Evolutionary conservation across 2,329 filamentous ascomycete species (phyloP).

Genomic region (Diaporthe ilicicola): DNA sequence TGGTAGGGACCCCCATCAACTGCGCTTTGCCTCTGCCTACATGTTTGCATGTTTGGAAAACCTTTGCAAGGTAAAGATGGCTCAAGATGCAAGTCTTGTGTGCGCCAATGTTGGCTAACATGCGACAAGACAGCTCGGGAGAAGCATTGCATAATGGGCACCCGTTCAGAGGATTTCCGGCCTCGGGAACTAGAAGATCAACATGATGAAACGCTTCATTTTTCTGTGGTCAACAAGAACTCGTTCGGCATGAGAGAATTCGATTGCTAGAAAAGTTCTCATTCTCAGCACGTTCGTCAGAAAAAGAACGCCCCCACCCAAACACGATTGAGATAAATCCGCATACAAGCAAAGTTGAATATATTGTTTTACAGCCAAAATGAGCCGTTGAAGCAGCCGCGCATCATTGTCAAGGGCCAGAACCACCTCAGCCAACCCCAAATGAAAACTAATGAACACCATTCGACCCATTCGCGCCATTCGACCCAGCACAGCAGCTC

Average conservation of each 20-base stretch:
- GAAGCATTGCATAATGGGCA: too few species aligned
- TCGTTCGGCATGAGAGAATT: neutral
- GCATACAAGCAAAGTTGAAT: neutral
- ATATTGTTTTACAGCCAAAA: neutral
- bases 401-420: neutral
- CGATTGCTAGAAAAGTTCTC: neutral
- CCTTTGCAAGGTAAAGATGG: too few species aligned
- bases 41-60: neutral
- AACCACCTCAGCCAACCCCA: neutral
- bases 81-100: too few species aligned
- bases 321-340: neutral
- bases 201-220: too few species aligned
- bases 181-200: too few species aligned
- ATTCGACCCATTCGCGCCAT: slow-evolving; percentile 24
- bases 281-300: neutral
- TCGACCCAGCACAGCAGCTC: slow-evolving; percentile 28
- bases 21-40: neutral
- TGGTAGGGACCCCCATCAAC: neutral
- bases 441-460: neutral
- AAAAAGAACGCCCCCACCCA: too few species aligned
- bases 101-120: too few species aligned
- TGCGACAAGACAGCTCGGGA: too few species aligned
- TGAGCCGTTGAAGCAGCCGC: neutral
- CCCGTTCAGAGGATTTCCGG: too few species aligned
- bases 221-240: too few species aligned